Conservation (phyloP, 1,284 basidiomycete species). For the Cerioporus squamosus region DNA sequence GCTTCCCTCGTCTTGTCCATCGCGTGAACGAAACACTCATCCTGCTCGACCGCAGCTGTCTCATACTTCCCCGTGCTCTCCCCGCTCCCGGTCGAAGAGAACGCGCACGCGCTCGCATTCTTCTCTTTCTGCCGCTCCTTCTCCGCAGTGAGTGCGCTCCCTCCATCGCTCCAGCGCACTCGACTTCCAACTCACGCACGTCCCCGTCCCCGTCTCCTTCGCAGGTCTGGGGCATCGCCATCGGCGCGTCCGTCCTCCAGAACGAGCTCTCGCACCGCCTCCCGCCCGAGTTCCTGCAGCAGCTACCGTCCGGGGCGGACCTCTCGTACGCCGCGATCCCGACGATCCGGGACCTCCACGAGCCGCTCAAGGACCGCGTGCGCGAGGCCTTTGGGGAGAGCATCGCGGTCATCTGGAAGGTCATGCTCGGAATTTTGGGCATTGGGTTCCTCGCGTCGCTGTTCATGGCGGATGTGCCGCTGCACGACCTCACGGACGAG, state of each 20-base stretch:
- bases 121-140: slow-evolving; percentile 38
- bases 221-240: slow-evolving; percentile 24
- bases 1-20: too few relatives aligned
- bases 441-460: slow-evolving; percentile 17
- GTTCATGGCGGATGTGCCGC: slow-evolving; percentile 16
- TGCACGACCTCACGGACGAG: slow-evolving; percentile 13
- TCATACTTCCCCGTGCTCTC: slow-evolving; percentile 39
- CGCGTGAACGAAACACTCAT: too few relatives aligned
- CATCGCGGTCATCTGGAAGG: slow-evolving; percentile 16
- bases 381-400: slow-evolving; percentile 20
- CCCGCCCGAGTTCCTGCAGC: slow-evolving; percentile 13
- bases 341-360: slow-evolving; percentile 5
- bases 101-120: slow-evolving; percentile 37
- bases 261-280: slow-evolving; percentile 16
- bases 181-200: background rate
- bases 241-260: slow-evolving; percentile 23
- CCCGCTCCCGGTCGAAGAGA: slow-evolving; percentile 34
- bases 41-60: background rate
- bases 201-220: too few relatives aligned
- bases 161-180: background rate
- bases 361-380: slow-evolving; percentile 15
- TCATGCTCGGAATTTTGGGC: slow-evolving; percentile 15
- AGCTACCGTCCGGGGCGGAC: slow-evolving; percentile 11
- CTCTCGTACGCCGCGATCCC: slow-evolving; percentile 24
- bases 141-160: slow-evolving; percentile 19